A percentile compares a stretch with the other conserved stretches of the same genome.
Conservation (phyloP, 345 rosid genomes). For the Aquilaria yunnanensis region DNA sequence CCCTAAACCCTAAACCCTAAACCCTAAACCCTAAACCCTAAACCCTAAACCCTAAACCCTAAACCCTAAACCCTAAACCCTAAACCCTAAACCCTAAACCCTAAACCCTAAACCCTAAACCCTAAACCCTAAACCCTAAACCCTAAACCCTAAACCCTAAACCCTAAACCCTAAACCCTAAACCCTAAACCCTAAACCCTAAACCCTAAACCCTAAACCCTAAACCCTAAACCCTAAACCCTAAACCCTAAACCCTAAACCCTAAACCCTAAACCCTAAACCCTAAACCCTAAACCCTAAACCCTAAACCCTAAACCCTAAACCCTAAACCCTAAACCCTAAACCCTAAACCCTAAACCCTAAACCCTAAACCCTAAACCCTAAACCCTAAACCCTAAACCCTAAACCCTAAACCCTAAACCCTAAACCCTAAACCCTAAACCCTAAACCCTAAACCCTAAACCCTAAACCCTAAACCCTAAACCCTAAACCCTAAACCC, state of each 20-base stretch:
- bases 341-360: neutral
- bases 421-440: neutral
- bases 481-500: neutral
- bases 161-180: neutral
- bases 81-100: neutral
- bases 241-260: neutral
- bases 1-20: neutral
- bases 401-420: neutral
- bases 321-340: neutral
- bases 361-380: neutral
- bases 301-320: neutral
- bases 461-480: neutral
- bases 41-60: neutral
- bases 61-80: neutral
- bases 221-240: neutral
- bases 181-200: neutral
- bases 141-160: neutral
- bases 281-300: neutral
- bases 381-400: neutral
- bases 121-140: neutral
- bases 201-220: neutral
- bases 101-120: neutral
- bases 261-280: neutral
- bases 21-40: neutral
- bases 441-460: neutral